Evolutionary conservation across 805 yeast genomes (phyloP).

Genomic region (Teunomyces stri): DNA sequence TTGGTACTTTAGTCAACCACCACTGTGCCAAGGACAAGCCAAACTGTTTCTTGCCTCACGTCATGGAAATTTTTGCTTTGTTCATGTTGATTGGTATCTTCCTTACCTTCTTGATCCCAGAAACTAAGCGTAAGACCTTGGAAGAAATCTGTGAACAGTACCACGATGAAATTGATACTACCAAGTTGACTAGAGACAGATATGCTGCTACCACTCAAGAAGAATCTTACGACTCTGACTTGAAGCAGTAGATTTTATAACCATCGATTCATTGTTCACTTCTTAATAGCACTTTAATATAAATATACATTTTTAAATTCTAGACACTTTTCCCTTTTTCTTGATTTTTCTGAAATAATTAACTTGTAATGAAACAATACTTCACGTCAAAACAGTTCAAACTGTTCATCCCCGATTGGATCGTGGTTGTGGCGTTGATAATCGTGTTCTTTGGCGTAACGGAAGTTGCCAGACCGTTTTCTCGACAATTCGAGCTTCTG

Average conservation of each 20-base stretch:
- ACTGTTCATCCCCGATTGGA: constrained; percentile 31
- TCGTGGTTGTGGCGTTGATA: constrained; percentile 19
- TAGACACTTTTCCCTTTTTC: background rate
- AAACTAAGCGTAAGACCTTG: constrained; percentile 87
- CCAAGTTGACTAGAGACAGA: constrained; percentile 40
- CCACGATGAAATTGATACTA: constrained; percentile 70
- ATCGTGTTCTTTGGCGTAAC: constrained; percentile 28
- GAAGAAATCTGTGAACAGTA: constrained; percentile 79
- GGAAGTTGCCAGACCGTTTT: constrained; percentile 33
- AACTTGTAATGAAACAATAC: constrained; percentile 5
- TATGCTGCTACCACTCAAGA: constrained; percentile 26
- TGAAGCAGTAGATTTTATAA: background rate
- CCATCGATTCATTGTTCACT: background rate
- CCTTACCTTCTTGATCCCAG: constrained; percentile 71
- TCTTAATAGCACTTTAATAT: background rate
- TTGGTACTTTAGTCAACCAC: constrained; percentile 81
- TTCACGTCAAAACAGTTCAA: constrained; percentile 16
- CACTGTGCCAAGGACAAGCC: constrained; percentile 59
- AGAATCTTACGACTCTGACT: constrained; percentile 38
- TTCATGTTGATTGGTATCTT: constrained; percentile 83
- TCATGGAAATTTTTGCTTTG: constrained; percentile 89
- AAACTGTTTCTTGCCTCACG: constrained; percentile 86
- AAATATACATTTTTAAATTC: background rate
- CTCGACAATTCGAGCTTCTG: constrained; percentile 31
- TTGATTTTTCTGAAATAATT: background rate